phyloP scores from a whole-genome alignment of 257 asterid genomes.

The Primulina tabacum region DNA sequence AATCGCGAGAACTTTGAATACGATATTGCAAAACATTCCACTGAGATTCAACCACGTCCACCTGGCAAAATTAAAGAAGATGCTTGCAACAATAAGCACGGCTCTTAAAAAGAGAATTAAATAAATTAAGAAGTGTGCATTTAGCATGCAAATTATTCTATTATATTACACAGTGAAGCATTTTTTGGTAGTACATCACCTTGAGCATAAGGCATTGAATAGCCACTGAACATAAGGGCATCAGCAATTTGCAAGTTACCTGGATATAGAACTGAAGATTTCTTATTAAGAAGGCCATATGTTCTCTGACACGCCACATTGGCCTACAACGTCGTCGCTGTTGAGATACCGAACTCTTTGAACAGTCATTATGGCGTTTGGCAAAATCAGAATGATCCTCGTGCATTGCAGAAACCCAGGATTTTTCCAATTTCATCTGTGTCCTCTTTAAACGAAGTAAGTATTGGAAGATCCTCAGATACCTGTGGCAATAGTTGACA shows the following conservation, averaged over 20 bases:
- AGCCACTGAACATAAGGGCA: not conserved
- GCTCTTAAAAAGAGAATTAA: constrained; percentile 18
- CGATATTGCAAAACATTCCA: constrained; percentile 95
- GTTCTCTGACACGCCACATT: constrained; percentile 97
- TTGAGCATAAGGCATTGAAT: too few species aligned
- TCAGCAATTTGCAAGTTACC: constrained; percentile 35
- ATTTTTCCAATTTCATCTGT: constrained; percentile 96
- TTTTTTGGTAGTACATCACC: not conserved
- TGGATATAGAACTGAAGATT: constrained; percentile 94
- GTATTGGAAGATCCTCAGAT: constrained; percentile 86
- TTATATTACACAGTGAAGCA: not conserved
- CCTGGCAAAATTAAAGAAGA: constrained; percentile 47
- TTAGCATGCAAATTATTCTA: not conserved
- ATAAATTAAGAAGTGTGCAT: constrained; percentile 13
- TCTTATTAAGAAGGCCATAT: constrained; percentile 96
- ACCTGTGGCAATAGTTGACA: constrained; percentile 47
- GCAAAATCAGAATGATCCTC: constrained; percentile 86
- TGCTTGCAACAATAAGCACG: constrained; percentile 12
- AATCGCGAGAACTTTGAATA: constrained; percentile 86
- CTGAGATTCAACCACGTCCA: constrained; percentile 98
- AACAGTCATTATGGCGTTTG: constrained; percentile 43
- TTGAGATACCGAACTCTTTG: constrained; percentile 49
- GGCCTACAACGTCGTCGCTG: constrained; percentile 74
- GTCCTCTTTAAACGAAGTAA: constrained; percentile 88
- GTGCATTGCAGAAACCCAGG: constrained; percentile 97